phyloP scores from a whole-genome alignment of 306 rosid species.

The Herpetospermum pedunculosum region DNA sequence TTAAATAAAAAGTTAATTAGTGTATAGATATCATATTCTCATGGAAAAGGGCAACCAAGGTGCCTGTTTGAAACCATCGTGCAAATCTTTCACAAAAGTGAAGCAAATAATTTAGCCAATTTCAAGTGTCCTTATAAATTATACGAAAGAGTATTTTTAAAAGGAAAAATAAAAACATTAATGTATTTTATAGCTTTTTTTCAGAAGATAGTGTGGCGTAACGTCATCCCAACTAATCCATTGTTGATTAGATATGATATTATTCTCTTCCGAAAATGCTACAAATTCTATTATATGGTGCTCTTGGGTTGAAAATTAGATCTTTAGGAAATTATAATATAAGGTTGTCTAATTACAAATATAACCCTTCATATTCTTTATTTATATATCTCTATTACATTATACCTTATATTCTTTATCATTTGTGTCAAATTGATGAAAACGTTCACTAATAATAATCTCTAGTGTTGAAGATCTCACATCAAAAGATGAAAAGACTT shows the following conservation, averaged over 20 bases:
- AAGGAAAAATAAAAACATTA: no score
- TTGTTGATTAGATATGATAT: slow-evolving; percentile 1
- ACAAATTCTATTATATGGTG: neutral
- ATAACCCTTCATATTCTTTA: neutral
- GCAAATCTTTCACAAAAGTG: neutral
- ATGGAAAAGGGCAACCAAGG: no score
- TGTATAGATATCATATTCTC: neutral
- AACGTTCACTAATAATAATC: no score
- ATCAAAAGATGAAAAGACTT: no score
- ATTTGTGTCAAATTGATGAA: no score
- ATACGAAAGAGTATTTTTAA: neutral
- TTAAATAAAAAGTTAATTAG: neutral
- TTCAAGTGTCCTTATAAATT: neutral
- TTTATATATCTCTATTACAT: neutral
- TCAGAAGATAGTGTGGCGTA: neutral
- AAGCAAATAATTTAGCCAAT: neutral
- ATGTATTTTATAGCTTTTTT: neutral
- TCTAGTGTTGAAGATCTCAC: no score
- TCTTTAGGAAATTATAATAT: neutral
- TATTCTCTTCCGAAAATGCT: neutral
- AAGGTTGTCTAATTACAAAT: neutral
- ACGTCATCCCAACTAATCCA: neutral
- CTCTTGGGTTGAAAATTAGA: neutral
- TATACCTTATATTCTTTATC: neutral
- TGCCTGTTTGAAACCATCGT: neutral